phyloP scores from a whole-genome alignment of 305 asterid species.

The Lippia alba region DNA sequence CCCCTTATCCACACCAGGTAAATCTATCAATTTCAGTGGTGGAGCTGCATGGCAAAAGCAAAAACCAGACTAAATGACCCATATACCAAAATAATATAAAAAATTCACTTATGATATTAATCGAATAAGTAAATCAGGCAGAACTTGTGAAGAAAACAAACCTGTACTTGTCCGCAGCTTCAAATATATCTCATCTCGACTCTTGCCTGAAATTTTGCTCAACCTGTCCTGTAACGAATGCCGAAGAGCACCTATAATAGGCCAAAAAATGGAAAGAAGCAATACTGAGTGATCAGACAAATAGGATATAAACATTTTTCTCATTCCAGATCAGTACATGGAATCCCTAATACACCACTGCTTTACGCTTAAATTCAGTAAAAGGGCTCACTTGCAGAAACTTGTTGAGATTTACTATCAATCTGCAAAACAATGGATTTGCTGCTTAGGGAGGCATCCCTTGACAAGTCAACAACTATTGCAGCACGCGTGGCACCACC shows the following conservation, averaged over 20 bases:
- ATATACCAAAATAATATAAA: constrained; percentile 6
- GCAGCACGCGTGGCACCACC: constrained; percentile 82
- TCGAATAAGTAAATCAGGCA: constrained; percentile 14
- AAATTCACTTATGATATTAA: background rate
- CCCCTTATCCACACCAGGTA: constrained; percentile 91
- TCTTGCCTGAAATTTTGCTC: constrained; percentile 77
- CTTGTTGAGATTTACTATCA: constrained; percentile 78
- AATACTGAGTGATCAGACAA: constrained; percentile 21
- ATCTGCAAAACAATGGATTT: constrained; percentile 65
- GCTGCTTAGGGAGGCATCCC: constrained; percentile 63
- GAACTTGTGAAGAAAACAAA: constrained; percentile 32
- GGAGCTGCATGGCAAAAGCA: constrained; percentile 63
- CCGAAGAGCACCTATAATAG: constrained; percentile 73
- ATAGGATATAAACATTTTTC: background rate
- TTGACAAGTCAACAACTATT: constrained; percentile 57
- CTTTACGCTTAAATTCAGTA: constrained; percentile 27
- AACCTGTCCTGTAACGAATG: constrained; percentile 80
- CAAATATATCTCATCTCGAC: constrained; percentile 78
- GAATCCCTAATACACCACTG: constrained; percentile 16
- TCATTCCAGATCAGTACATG: constrained; percentile 18
- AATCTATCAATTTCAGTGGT: constrained; percentile 81
- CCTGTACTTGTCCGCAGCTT: constrained; percentile 88
- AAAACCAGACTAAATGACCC: constrained; percentile 22
- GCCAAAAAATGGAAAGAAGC: constrained; percentile 30
- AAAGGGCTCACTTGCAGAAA: constrained; percentile 74